Percentiles rank a stretch among this genome's conserved stretches.
Conservation (phyloP, 1,139 yeast genomes). For the Saccharomycopsis hybrid region DNA sequence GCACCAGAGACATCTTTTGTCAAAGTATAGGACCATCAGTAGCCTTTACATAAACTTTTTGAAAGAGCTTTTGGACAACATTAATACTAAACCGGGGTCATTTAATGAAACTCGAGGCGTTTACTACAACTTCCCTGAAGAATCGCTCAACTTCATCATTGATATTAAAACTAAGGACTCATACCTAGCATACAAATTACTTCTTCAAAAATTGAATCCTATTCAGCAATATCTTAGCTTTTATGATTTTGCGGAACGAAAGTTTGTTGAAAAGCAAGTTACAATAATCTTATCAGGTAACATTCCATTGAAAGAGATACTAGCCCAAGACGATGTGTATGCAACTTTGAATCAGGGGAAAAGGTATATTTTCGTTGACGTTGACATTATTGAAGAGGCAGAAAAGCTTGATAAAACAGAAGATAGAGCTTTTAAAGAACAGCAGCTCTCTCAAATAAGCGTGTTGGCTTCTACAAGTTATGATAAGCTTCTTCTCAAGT, state of each 20-base stretch:
- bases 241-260: conserved; percentile 9
- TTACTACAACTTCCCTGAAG: conserved; percentile 36
- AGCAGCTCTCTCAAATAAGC: background rate
- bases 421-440: background rate
- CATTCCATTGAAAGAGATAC: conserved; percentile 12
- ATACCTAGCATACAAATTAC: conserved; percentile 29
- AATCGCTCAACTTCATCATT: conserved; percentile 38
- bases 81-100: background rate
- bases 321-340: background rate
- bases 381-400: background rate
- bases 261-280: conserved; percentile 8
- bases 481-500: background rate
- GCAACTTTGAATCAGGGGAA: background rate
- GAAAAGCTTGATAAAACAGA: background rate
- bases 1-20: conserved; percentile 46
- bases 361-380: conserved; percentile 16
- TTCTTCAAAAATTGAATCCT: conserved; percentile 30
- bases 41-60: conserved; percentile 51
- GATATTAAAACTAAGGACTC: conserved; percentile 41
- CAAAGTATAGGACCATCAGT: conserved; percentile 39
- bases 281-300: conserved; percentile 13
- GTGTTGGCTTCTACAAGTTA: conserved; percentile 6
- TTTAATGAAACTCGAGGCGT: conserved; percentile 30
- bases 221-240: conserved; percentile 13
- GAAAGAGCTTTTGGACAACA: conserved; percentile 32